Evolutionary conservation across 345 rosid species (phyloP), one percentile per base, ranked within the genome.

Genomic region (Pistacia atlantica): DNA sequence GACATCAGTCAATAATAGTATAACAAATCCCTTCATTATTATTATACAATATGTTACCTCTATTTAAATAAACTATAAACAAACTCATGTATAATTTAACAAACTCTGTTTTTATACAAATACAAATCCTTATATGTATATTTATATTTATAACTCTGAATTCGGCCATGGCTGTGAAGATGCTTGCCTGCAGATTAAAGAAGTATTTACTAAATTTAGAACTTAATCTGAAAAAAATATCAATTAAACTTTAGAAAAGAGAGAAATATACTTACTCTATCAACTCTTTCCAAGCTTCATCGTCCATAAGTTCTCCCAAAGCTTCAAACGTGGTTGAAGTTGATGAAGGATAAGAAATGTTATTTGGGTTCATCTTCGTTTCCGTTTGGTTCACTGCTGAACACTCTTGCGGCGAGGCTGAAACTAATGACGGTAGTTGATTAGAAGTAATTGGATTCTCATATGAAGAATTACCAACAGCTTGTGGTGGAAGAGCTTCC

Each of bases 231-330:
- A 42, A 38, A 4, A 5, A 6, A 56, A 33, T 11, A 69, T 10
- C 13, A 46, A 13, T 25, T 22, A 49, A 45, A 45, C 20, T 13
- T n/a, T 2, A 31, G 35, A 25, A 0, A 25, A 28, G 2, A 62
- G 45, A 33, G 38, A 42, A 42, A 7, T 42, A 56, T 49, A 67
- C 88, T 84, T 87, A 90, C 94, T 89, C 89, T 56, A 89, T 79
- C 56, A 88, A 82, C 1, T 87, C 88, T 81, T 69, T 87, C 94
- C 94, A 90, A 78, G 83, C 81, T 61, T 86, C 89, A 77, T 89
- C 89, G 67, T 90, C 89, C 75, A 82, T 75, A 28, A 86, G 78
- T 66, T 85, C 87, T 28, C 82, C 85, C 85, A 82, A 85, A 54
- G 83, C 86, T 81, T 87, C 89, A 66, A 87, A 81, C 56, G 82